These are phyloP conservation scores for Aegilops longissima DNA, from an alignment of 176 grass and related monocot species.

Conservation along the genomic window DNA sequence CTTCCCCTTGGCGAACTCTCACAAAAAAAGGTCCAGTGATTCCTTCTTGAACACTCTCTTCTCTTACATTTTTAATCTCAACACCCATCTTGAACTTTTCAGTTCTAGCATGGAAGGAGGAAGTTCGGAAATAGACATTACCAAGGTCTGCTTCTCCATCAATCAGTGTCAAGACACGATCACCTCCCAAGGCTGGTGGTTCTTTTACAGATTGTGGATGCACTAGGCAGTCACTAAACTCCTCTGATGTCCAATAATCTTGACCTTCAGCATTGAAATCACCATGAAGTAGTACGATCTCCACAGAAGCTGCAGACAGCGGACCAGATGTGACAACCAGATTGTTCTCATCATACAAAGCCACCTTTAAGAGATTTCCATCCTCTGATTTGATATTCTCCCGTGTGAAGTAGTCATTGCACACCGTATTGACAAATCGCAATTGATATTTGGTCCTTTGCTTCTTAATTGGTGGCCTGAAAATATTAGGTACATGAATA, in stretches of 20 bases:
- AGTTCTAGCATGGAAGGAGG: background rate
- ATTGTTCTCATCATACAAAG: slow-evolving; percentile 21
- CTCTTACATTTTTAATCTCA: background rate
- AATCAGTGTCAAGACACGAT: background rate
- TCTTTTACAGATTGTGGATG: background rate
- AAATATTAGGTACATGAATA: background rate
- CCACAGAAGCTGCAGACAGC: background rate
- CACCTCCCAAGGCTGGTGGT: background rate
- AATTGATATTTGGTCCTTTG: background rate
- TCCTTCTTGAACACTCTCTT: background rate
- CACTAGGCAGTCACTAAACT: background rate
- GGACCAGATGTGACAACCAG: background rate
- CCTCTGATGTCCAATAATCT: background rate
- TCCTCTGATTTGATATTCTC: background rate
- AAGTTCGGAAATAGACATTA: background rate
- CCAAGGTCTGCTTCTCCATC: background rate
- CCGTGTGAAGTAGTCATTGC: background rate
- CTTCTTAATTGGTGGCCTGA: background rate
- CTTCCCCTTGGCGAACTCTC: background rate
- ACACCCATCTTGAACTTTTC: slow-evolving; percentile 7
- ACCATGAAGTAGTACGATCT: slow-evolving; percentile 1
- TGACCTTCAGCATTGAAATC: background rate
- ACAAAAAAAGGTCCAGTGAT: background rate
- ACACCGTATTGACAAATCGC: background rate
- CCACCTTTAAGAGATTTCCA: background rate